These are phyloP conservation scores for Nannizzia gypsea DNA, from an alignment of 2,329 filamentous ascomycete genomes.

Conservation along the genomic window DNA sequence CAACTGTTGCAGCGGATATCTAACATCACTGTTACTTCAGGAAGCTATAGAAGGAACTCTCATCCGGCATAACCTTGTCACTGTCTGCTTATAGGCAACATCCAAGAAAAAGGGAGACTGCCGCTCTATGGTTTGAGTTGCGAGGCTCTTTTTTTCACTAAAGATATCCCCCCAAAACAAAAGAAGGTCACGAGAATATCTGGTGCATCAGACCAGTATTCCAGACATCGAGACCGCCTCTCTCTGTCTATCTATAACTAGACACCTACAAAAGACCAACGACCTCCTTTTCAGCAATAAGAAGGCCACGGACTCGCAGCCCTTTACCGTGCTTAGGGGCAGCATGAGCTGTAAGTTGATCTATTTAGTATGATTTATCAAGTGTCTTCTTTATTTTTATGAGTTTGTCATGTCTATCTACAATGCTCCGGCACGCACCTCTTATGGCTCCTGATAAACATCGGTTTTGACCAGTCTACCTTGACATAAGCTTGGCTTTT, in stretches of 20 bases:
- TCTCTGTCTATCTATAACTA: neutral
- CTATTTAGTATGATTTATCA: neutral
- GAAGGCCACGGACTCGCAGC: conserved; percentile 31
- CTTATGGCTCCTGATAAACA: neutral
- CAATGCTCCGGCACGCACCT: neutral
- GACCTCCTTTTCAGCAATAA: neutral
- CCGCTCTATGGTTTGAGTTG: neutral
- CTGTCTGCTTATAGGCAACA: neutral
- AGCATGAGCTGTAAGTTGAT: conserved; percentile 44
- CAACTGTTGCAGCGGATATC: neutral
- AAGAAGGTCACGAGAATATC: neutral
- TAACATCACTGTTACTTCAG: neutral
- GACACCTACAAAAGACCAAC: neutral
- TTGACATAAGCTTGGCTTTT: conserved; percentile 7
- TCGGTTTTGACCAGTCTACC: neutral
- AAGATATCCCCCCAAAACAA: neutral
- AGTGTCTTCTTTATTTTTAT: neutral
- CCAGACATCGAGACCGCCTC: conserved; percentile 28
- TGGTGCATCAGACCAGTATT: conserved; percentile 5
- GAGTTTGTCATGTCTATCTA: neutral
- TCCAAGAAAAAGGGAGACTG: neutral
- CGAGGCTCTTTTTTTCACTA: neutral
- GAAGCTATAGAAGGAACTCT: neutral
- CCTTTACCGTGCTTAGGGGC: conserved; percentile 36
- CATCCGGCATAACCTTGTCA: neutral